Percentiles rank a stretch among this genome's conserved stretches.
Conservation (phyloP, 495 filamentous ascomycete species). For the Neurospora sp. region DNA sequence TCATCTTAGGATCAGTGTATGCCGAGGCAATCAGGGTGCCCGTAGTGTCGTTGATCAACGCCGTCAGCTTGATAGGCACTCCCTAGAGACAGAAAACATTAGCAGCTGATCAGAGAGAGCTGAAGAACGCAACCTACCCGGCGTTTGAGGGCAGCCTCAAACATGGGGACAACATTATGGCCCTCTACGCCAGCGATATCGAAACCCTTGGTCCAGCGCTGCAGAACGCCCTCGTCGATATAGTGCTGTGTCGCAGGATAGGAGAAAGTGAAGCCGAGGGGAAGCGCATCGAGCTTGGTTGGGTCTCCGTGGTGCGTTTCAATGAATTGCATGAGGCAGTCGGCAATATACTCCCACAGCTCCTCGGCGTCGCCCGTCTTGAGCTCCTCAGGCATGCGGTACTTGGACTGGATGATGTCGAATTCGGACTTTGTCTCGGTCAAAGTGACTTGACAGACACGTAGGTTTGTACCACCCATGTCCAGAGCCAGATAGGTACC, state of each 20-base stretch:
- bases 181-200: constrained; percentile 96
- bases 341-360: constrained; percentile 95
- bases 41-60: constrained; percentile 95
- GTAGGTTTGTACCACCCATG: constrained; percentile 97
- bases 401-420: constrained; percentile 98
- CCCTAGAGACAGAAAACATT: constrained; percentile 37
- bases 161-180: constrained; percentile 84
- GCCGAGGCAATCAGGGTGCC: constrained; percentile 97
- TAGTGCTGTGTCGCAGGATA: constrained; percentile 95
- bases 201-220: constrained; percentile 98
- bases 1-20: constrained; percentile 86
- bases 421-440: constrained; percentile 89
- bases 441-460: constrained; percentile 92
- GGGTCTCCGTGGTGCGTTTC: constrained; percentile 74
- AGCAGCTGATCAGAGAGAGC: background rate
- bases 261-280: constrained; percentile 96
- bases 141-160: constrained; percentile 72
- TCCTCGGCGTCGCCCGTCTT: constrained; percentile 85
- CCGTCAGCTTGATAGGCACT: constrained; percentile 85
- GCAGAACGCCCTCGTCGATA: constrained; percentile 89
- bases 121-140: constrained; percentile 43
- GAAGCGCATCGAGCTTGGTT: constrained; percentile 52
- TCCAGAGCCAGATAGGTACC: constrained; percentile 91
- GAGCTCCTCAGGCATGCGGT: constrained; percentile 91
- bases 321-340: constrained; percentile 93